phyloP scores from a whole-genome alignment of 139 green algal genomes.

The Micractinium conductrix region DNA sequence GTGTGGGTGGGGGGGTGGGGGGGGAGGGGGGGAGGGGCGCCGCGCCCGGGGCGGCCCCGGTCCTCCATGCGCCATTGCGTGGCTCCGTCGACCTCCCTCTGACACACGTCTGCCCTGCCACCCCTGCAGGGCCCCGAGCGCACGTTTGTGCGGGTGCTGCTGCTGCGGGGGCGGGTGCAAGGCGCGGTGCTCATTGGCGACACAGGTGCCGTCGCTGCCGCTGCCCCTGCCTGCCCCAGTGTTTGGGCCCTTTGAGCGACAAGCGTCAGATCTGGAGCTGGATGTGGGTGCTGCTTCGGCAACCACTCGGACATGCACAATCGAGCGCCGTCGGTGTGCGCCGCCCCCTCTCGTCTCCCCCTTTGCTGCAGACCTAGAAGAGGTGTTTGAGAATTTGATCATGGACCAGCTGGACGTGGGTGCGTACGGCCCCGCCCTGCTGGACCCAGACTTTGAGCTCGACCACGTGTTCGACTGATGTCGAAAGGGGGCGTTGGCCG shows the following conservation, averaged over 20 bases:
- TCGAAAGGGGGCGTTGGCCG: too few relatives aligned
- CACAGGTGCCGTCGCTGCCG: constrained; percentile 44
- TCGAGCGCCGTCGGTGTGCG: too few relatives aligned
- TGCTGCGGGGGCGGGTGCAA: constrained; percentile 75
- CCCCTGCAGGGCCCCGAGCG: constrained; percentile 27
- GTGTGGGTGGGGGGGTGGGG: too few relatives aligned
- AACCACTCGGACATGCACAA: too few relatives aligned
- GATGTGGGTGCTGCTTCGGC: background rate
- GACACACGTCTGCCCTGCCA: background rate
- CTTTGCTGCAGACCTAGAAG: constrained; percentile 65
- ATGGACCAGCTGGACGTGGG: constrained; percentile 82
- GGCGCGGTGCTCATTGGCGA: constrained; percentile 85
- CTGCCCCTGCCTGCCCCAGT: background rate
- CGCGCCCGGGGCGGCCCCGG: too few relatives aligned
- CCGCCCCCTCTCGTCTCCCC: background rate
- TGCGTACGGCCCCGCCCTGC: constrained; percentile 65
- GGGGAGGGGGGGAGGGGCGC: too few relatives aligned
- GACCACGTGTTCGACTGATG: constrained; percentile 43
- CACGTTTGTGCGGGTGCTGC: constrained; percentile 85
- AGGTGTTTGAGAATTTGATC: constrained; percentile 92
- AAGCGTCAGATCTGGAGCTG: too few relatives aligned
- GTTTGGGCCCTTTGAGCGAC: background rate
- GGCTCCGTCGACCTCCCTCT: background rate
- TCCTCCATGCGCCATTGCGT: too few relatives aligned
- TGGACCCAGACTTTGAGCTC: constrained; percentile 81